Base-by-base conservation (phyloP, 768 basidiomycete genomes). In the Pulveroboletus frians region DNA sequence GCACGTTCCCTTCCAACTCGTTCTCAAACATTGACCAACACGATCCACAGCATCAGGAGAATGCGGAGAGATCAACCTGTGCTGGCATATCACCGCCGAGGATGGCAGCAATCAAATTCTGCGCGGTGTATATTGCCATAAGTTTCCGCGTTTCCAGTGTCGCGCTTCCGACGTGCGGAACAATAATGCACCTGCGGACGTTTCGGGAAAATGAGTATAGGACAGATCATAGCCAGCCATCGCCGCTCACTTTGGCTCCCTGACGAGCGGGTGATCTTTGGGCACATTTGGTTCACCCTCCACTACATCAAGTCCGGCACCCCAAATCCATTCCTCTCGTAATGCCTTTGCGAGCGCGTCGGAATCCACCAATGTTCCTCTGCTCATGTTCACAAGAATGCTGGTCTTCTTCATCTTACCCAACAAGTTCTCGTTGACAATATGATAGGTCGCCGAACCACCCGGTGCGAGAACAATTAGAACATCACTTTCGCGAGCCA, bases 151-250 rank as follows among this genome's bases (percentile, higher is more conserved):
- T 92, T 68, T 96, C 88, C 9, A 80, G 71, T 14, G 93, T 94
- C 3, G 90, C 94, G 54, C 89, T 92, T 17, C 81, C 96, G 43
- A 99, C 84, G 60, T 99, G 95, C 0, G 95, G 95, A 27, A 99
- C 55, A 10, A 95, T 77, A 8, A 86, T 75, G 54, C 85, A 90
- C 63, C 87, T 92, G 59, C 13, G 18, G 17, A 37, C 18, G 7
- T 53, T 31, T 35, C 20, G 34, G 15, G 13, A 13, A 9, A 27
- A 35, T 43, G 35, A 49, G 29, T 10, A 20, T 6, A 36, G 18
- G 29, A 48, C 44, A 27, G 11, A 43, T 11, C n/a, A 36, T 35
- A 6, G 23, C 23, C 36, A 21, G 8, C 3, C 7, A 41, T 11
- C 11, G 20, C 3, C 48, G 70, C 69, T 60, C 58, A 92, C 82